A percentile compares a stretch with the other conserved stretches of the same genome.
These are phyloP conservation scores for Cokeromyces recurvatus DNA, from an alignment of 371 early-diverging fungal genomes.

Conservation along the genomic window DNA sequence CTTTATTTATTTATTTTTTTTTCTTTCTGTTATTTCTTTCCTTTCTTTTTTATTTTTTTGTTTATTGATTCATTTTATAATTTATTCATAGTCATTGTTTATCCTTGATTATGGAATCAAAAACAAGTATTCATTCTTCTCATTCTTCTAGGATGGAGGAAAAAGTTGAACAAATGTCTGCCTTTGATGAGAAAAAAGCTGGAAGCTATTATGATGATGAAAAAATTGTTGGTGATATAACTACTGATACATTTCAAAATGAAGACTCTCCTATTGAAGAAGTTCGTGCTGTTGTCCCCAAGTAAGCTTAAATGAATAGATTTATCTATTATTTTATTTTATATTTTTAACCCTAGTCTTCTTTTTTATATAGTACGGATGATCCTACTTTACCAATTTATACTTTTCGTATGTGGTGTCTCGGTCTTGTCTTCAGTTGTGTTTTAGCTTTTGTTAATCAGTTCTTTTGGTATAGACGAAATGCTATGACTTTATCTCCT, in stretches of 20 bases:
- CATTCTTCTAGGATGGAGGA: neutral
- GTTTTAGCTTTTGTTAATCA: conserved; percentile 68
- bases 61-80: too few relatives aligned
- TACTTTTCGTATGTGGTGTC: conserved; percentile 73
- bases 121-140: neutral
- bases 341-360: neutral
- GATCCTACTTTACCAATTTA: conserved; percentile 64
- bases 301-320: neutral
- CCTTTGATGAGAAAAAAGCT: neutral
- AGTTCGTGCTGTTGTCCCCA: conserved; percentile 59
- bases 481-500: conserved; percentile 40
- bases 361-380: conserved; percentile 48
- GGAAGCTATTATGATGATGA: neutral
- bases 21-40: too few relatives aligned
- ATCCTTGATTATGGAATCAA: neutral
- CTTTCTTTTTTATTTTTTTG: too few relatives aligned
- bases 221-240: neutral
- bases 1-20: too few relatives aligned
- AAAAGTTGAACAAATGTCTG: neutral
- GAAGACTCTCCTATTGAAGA: conserved; percentile 75
- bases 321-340: neutral
- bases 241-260: conserved; percentile 10
- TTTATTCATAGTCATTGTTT: too few relatives aligned
- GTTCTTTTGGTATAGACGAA: conserved; percentile 71
- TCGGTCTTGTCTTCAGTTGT: conserved; percentile 60